Conservation (phyloP, 2,329 filamentous ascomycete genomes). For the Tolypocladium tundrense region DNA sequence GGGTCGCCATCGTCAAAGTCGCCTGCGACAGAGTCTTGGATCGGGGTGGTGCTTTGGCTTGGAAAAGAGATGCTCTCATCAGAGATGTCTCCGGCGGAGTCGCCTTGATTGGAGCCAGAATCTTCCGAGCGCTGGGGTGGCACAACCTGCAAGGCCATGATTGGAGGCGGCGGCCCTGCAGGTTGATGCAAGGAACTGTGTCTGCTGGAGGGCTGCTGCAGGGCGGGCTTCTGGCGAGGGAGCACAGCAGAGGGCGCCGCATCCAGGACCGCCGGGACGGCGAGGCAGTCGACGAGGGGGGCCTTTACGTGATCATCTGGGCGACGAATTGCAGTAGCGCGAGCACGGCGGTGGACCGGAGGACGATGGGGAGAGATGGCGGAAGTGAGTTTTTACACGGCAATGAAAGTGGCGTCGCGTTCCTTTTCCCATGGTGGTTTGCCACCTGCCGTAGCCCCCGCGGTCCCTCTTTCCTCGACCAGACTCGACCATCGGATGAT, state of each 20-base stretch:
- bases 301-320: background rate
- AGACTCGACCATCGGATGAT: background rate
- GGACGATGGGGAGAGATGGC: background rate
- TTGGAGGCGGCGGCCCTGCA: conserved; percentile 14
- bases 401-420: background rate
- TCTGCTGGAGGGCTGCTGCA: background rate
- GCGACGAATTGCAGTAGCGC: background rate
- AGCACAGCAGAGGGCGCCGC: background rate
- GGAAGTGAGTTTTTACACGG: background rate
- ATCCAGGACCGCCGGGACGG: conserved; percentile 3
- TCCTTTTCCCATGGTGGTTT: background rate
- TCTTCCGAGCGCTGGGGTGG: conserved; percentile 11
- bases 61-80: conserved; percentile 5
- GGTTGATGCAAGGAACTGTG: conserved; percentile 10
- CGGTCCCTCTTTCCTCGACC: background rate
- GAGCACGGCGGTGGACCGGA: background rate
- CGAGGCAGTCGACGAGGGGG: background rate
- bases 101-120: conserved; percentile 10
- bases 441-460: background rate
- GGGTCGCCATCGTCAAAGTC: conserved; percentile 8
- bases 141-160: conserved; percentile 14
- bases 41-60: conserved; percentile 1
- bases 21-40: conserved; percentile 1
- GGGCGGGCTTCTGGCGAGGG: background rate
- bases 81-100: conserved; percentile 8